Evolutionary conservation across 78 protist genomes (phyloP), one percentile per base, ranked within the genome.

Genomic region (Dictyostelium brefeldianum): DNA sequence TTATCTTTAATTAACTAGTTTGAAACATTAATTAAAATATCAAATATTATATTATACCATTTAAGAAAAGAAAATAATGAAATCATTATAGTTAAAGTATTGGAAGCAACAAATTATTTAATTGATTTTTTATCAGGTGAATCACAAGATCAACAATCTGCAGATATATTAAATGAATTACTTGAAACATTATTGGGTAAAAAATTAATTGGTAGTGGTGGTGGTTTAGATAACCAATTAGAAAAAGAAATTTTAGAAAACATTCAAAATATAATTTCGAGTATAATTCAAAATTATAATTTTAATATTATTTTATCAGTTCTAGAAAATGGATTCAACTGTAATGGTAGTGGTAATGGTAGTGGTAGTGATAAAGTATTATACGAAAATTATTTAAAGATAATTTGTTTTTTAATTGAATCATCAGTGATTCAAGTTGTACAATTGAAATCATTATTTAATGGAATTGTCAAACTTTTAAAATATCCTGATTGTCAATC

Each of bases 51-150:
- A 22, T 31, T 78, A 2, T 18, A 20, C 15, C 83, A 78, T 56
- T 36, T 78, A 36, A 43, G 27, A 50, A 73, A 73, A 31, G 81
- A 43, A 17, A 78, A 29, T 54, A 56, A 54, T 54, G 83, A 78
- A 20, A 54, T 14, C 5, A 48, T 48, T 25, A 78, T 27, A 31
- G 18, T 48, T 1, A 78, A 51, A n/a, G 22, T 36, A 31, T 78
- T 78, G 51, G 83, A 78, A 36, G 25, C 27, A 20, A 36, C 29
- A 9, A 78, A 78, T 36, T 56, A n/a, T 17, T 6, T 78, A 31
- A 56, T 78, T 31, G 71, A 56, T 56, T 54, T 78, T 9, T 17
- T 78, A 20, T 20, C 17, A 9, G 65, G 14, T 20, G 8, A 41
- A 18, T 41, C 2, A 36, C 43, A 36, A 22, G 79, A 73, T 46